Evolutionary conservation across 2,329 filamentous ascomycete genomes (phyloP).

Genomic region (Sporothrix euskadiensis): DNA sequence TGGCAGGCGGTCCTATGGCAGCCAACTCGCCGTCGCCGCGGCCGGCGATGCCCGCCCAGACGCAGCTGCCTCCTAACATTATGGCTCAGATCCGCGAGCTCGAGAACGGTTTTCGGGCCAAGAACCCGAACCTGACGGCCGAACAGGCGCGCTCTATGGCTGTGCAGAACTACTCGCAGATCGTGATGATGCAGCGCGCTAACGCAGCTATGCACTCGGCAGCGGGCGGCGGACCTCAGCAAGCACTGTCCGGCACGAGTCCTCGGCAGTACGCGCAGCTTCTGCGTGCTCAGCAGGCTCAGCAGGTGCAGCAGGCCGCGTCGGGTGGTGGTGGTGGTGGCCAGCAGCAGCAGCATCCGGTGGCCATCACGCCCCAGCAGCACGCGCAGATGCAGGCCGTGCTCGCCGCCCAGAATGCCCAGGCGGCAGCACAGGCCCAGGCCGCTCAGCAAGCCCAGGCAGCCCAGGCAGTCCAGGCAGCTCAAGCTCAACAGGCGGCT

Average conservation of each 20-base stretch:
- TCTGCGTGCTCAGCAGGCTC: conserved; percentile 55
- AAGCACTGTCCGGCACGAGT: conserved; percentile 51
- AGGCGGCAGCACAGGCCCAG: conserved; percentile 37
- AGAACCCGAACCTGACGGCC: conserved; percentile 53
- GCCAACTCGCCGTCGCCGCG: conserved; percentile 50
- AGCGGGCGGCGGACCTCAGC: conserved; percentile 51
- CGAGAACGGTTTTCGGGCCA: conserved; percentile 53
- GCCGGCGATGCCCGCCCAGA: conserved; percentile 42
- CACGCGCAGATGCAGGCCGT: conserved; percentile 45
- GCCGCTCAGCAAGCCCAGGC: conserved; percentile 24
- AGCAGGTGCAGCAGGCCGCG: conserved; percentile 46
- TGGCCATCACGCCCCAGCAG: not conserved
- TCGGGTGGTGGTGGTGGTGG: not conserved
- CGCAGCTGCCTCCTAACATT: conserved; percentile 51
- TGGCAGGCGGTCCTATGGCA: conserved; percentile 35
- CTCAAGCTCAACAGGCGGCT: not conserved
- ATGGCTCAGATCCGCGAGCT: conserved; percentile 53
- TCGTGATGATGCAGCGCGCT: conserved; percentile 50
- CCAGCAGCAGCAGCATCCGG: conserved; percentile 27
- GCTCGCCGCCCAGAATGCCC: conserved; percentile 20
- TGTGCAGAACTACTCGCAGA: conserved; percentile 50
- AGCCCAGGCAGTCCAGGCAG: conserved; percentile 12
- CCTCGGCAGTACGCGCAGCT: conserved; percentile 63
- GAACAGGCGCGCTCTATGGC: conserved; percentile 55
- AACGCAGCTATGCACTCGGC: conserved; percentile 56